Conservation (phyloP, 225 moss, liverwort and hornwort genomes). For the Marchantia polymorpha region DNA sequence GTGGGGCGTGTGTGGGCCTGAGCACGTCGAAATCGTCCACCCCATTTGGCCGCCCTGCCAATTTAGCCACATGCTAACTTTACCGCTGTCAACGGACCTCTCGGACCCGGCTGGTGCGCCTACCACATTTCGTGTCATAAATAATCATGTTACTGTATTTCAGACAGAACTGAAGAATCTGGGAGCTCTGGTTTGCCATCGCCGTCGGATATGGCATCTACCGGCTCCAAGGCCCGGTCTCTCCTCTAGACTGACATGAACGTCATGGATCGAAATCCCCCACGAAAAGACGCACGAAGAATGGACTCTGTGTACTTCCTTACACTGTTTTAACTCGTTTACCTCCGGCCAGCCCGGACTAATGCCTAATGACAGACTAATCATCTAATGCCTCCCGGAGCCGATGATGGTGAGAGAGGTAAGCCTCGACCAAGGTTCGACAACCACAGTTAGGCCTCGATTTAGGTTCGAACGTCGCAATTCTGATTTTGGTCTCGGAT, state of each 20-base stretch:
- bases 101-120: too few species aligned
- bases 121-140: neutral
- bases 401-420: too few species aligned
- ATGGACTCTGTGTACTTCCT: too few species aligned
- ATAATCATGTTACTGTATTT: neutral
- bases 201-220: neutral
- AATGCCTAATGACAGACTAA: too few species aligned
- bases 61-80: slow-evolving; percentile 9
- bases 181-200: neutral
- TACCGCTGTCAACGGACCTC: neutral
- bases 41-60: slow-evolving; percentile 4
- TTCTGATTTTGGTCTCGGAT: too few species aligned
- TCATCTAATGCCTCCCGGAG: too few species aligned
- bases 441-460: too few species aligned
- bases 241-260: neutral
- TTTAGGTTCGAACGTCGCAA: too few species aligned
- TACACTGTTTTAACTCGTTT: too few species aligned
- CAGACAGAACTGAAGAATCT: neutral
- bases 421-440: too few species aligned
- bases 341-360: too few species aligned
- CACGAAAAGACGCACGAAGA: too few species aligned
- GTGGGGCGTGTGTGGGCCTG: neutral
- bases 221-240: neutral
- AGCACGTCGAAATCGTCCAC: neutral
- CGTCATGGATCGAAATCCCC: neutral